Evolutionary conservation across 2,329 filamentous ascomycete species (phyloP).

Genomic region (Pseudogymnoascus sp.): DNA sequence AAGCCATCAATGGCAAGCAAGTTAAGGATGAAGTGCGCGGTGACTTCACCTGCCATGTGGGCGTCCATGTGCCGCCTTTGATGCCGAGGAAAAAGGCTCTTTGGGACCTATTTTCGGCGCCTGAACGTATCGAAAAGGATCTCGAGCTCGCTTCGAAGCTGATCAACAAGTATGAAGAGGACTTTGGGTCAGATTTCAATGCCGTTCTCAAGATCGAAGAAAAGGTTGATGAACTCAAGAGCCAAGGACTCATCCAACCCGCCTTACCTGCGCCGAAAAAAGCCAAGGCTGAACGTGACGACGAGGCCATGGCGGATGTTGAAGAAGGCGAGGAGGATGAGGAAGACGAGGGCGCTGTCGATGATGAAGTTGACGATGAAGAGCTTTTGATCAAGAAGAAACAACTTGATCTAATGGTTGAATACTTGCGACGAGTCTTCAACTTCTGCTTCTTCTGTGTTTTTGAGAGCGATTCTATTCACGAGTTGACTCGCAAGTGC

Average conservation of each 20-base stretch:
- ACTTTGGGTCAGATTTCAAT: constrained; percentile 70
- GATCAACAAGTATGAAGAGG: constrained; percentile 75
- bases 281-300: constrained; percentile 52
- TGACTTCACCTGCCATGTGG: constrained; percentile 95
- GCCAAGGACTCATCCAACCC: constrained; percentile 69
- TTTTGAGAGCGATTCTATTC: constrained; percentile 94
- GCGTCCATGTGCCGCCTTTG: constrained; percentile 82
- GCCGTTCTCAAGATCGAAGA: constrained; percentile 76
- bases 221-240: constrained; percentile 72
- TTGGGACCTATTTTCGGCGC: constrained; percentile 93
- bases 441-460: constrained; percentile 99
- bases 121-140: constrained; percentile 88
- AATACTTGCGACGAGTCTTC: constrained; percentile 93
- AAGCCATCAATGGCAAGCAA: constrained; percentile 94
- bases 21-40: constrained; percentile 90
- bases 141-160: constrained; percentile 74
- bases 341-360: constrained; percentile 51
- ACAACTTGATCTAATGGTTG: constrained; percentile 88
- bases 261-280: constrained; percentile 44
- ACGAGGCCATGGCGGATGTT: constrained; percentile 57
- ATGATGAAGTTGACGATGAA: constrained; percentile 83
- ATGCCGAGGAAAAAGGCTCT: constrained; percentile 88
- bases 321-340: constrained; percentile 78
- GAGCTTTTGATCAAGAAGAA: constrained; percentile 91
- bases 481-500: constrained; percentile 92